Conservation (phyloP, 2,329 filamentous ascomycete species). For the Cylindrodendrum hubeiense region DNA sequence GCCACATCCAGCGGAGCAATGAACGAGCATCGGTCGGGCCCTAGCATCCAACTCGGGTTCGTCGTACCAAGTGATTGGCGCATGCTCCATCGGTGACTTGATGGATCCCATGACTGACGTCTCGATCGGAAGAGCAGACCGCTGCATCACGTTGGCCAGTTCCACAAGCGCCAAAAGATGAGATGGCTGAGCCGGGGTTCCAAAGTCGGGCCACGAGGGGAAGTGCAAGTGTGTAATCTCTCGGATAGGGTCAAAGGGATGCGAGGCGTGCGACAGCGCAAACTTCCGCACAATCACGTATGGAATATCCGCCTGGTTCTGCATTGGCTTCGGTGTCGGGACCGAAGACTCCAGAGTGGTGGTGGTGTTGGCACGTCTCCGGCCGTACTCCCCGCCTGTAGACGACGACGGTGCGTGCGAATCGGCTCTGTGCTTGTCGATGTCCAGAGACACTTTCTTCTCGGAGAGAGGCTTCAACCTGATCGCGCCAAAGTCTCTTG, state of each 20-base stretch:
- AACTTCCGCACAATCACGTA: slow-evolving; percentile 90
- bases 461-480: slow-evolving; percentile 84
- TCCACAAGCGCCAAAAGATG: slow-evolving; percentile 93
- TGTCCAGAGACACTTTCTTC: slow-evolving; percentile 83
- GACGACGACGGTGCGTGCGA: slow-evolving; percentile 45
- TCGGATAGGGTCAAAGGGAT: slow-evolving; percentile 87
- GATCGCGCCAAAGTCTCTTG: slow-evolving; percentile 81
- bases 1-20: slow-evolving; percentile 96
- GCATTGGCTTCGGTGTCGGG: slow-evolving; percentile 42
- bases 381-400: slow-evolving; percentile 54
- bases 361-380: slow-evolving; percentile 67
- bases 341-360: slow-evolving; percentile 55
- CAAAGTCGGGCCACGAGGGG: slow-evolving; percentile 97
- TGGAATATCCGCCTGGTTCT: slow-evolving; percentile 68
- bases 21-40: slow-evolving; percentile 84
- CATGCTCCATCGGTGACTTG: slow-evolving; percentile 43
- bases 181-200: slow-evolving; percentile 87
- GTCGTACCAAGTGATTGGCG: slow-evolving; percentile 62
- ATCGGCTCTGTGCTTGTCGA: slow-evolving; percentile 64
- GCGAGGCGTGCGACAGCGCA: slow-evolving; percentile 78
- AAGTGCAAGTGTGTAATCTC: slow-evolving; percentile 97
- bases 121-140: slow-evolving; percentile 63
- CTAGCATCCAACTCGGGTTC: slow-evolving; percentile 68
- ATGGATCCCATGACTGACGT: slow-evolving; percentile 52
- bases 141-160: slow-evolving; percentile 82